phyloP scores from a whole-genome alignment of 192 early-diverging fungal genomes.

The Podila epicladia region DNA sequence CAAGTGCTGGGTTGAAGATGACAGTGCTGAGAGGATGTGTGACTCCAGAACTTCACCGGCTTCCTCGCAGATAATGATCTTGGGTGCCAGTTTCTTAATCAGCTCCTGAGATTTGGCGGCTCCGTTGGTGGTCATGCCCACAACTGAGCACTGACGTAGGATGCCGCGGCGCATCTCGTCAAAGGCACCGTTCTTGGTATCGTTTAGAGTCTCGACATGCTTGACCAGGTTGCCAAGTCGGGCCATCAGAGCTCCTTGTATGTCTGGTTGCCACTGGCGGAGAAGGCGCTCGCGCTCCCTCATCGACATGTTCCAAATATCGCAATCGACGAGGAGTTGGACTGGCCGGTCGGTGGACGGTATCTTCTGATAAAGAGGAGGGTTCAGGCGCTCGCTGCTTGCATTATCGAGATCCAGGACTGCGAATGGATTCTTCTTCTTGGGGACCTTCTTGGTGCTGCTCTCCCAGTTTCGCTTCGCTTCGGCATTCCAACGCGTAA shows the following conservation, averaged over 20 bases:
- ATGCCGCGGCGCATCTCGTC: slow-evolving; percentile 43
- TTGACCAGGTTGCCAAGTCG: slow-evolving; percentile 18
- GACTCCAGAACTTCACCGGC: slow-evolving; percentile 68
- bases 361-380: background rate
- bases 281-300: slow-evolving; percentile 52
- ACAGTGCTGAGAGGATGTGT: slow-evolving; percentile 59
- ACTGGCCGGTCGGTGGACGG: slow-evolving; percentile 7
- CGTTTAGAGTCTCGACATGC: slow-evolving; percentile 7
- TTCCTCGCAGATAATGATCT: slow-evolving; percentile 67
- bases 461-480: background rate
- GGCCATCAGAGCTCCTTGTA: slow-evolving; percentile 32
- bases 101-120: slow-evolving; percentile 61
- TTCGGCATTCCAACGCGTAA: background rate
- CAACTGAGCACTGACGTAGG: slow-evolving; percentile 46
- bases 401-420: background rate
- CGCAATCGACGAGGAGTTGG: background rate
- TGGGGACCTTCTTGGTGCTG: background rate
- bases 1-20: slow-evolving; percentile 59
- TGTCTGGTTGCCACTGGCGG: slow-evolving; percentile 42
- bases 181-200: slow-evolving; percentile 23
- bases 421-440: slow-evolving; percentile 1
- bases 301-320: slow-evolving; percentile 63
- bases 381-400: background rate
- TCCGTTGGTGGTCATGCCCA: slow-evolving; percentile 70
- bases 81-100: slow-evolving; percentile 53